Evolutionary conservation across 2,329 filamentous ascomycete genomes (phyloP), one percentile per base, ranked within the genome.

Genomic region (Cadophora sp.): DNA sequence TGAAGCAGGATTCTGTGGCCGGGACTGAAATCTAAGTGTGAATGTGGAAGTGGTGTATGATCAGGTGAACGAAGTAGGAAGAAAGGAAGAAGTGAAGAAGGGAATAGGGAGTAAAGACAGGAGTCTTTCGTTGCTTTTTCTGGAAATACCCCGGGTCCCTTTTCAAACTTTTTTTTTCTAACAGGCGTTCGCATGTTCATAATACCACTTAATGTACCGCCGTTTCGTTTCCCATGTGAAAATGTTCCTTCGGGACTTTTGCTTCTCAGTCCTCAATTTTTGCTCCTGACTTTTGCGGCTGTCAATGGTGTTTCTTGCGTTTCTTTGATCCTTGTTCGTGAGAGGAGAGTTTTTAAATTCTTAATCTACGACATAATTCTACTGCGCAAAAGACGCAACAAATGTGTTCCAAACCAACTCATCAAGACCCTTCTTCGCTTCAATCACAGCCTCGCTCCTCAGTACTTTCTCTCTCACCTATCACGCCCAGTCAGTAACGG

Each of bases 1-100:
- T 55, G 18, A 70, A 70, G 58, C 69, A 69, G 27, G 70, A 73
- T 62, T 71, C 72, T 4, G 68, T 60, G 14, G 68, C 70, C 36
- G 72, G 72, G 51, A 65, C 72, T 53, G 50, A 58, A 18, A 43
- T 62, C 22, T 66, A 47, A 56, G 63, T 22, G 5, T 39, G 8
- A 13, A 45, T 39, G 41, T 13, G 16, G 27, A 36, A 61, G 3
- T 47, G 7, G 5, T 60, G 9, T 20, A 45, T 24, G 36, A 16
- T 45, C 27, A 30, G 27, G 6, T 30, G 27, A 30, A 30, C 27
- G 27, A 30, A 14, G n/a, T 1, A 39, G 9, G 7, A 43, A n/a
- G 13, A 55, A 24, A 20, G 33, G 24, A 48, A 33, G 41, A n/a
- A 30, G 8, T n/a, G 33, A n/a, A n/a, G 60, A 43, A 62, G 41